A percentile compares a stretch with the other conserved stretches of the same genome.
phyloP scores from a whole-genome alignment of 2,329 filamentous ascomycete genomes.

The Fusarium sp. region DNA sequence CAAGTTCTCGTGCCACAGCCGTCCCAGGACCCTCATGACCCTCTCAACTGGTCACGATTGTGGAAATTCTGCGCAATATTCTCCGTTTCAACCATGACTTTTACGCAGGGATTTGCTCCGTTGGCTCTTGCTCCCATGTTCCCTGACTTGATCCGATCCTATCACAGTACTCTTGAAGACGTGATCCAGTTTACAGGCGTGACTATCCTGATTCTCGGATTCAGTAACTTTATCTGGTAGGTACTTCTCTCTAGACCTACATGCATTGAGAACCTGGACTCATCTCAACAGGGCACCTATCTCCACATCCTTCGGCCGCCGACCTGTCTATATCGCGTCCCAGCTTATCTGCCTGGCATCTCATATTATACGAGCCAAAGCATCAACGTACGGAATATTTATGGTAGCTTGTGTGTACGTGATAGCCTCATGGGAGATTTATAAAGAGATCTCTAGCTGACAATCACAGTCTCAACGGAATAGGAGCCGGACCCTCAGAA shows the following conservation, averaged over 20 bases:
- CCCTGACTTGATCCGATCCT: slow-evolving; percentile 4
- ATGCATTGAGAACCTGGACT: fast-evolving
- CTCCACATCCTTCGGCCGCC: slow-evolving; percentile 1
- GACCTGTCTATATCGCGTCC: slow-evolving; percentile 9
- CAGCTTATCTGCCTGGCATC: slow-evolving; percentile 9
- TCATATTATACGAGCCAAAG: slow-evolving; percentile 4
- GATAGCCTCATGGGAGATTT: fast-evolving
- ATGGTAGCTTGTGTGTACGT: slow-evolving; percentile 16
- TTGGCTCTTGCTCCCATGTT: slow-evolving; percentile 17
- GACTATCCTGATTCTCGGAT: slow-evolving; percentile 3
- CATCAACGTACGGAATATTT: slow-evolving; percentile 8
- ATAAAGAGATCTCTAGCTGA: fast-evolving
- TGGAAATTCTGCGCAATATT: slow-evolving; percentile 21
- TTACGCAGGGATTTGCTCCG: slow-evolving; percentile 10
- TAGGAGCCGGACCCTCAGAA: slow-evolving; percentile 29
- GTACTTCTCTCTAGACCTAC: fast-evolving
- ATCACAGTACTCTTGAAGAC: slow-evolving; percentile 1
- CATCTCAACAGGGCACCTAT: background rate
- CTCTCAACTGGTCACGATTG: slow-evolving; percentile 8
- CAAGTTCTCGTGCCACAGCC: slow-evolving; percentile 37
- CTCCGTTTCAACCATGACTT: slow-evolving; percentile 9
- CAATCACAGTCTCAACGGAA: slow-evolving; percentile 1
- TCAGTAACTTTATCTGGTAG: slow-evolving; percentile 11
- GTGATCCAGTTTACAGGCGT: slow-evolving; percentile 9
- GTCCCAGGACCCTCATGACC: slow-evolving; percentile 9